phyloP scores from a whole-genome alignment of 768 basidiomycete genomes.

The Collybiopsis confluens region DNA sequence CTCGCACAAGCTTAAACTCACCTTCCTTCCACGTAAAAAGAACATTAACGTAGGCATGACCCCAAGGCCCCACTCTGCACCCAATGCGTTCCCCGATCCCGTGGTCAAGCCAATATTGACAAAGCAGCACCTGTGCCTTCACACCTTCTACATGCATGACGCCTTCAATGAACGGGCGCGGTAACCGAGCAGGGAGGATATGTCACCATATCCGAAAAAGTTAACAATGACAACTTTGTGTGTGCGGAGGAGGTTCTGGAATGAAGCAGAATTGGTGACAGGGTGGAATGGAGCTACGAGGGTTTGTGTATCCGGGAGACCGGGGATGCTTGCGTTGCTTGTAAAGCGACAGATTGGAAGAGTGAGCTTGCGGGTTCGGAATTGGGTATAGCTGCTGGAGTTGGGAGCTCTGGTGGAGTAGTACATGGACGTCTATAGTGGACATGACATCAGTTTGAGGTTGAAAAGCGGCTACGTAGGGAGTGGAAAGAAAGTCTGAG shows the following conservation, averaged over 20 bases:
- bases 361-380: slow-evolving; percentile 49
- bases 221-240: slow-evolving; percentile 76
- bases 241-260: slow-evolving; percentile 56
- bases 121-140: slow-evolving; percentile 54
- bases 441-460: slow-evolving; percentile 94
- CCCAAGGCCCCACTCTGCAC: slow-evolving; percentile 56
- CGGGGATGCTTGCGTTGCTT: slow-evolving; percentile 33
- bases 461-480: slow-evolving; percentile 79
- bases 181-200: slow-evolving; percentile 83
- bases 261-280: slow-evolving; percentile 71
- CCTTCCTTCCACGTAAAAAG: slow-evolving; percentile 75
- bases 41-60: slow-evolving; percentile 90
- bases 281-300: slow-evolving; percentile 63
- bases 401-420: slow-evolving; percentile 24
- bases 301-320: slow-evolving; percentile 42
- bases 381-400: slow-evolving; percentile 35
- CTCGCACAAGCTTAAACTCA: slow-evolving; percentile 24
- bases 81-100: slow-evolving; percentile 59
- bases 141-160: slow-evolving; percentile 61
- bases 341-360: slow-evolving; percentile 52
- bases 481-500: slow-evolving; percentile 83
- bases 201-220: slow-evolving; percentile 67
- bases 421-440: slow-evolving; percentile 50
- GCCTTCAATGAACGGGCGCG: slow-evolving; percentile 76
- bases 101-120: slow-evolving; percentile 80